Conservation (phyloP, 768 basidiomycete genomes). For the Panaeolus papilionaceus region DNA sequence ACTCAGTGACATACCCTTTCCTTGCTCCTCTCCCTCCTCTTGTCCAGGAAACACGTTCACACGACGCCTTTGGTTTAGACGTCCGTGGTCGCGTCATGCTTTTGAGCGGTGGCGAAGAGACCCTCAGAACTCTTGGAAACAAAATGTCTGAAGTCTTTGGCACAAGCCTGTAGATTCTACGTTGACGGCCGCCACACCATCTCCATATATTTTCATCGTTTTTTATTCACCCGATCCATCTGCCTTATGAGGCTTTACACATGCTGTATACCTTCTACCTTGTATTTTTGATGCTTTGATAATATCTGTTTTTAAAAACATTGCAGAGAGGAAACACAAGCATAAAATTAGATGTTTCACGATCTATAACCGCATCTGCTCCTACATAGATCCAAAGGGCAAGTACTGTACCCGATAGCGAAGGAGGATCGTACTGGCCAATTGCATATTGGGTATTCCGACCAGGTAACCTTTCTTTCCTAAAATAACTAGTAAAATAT, state of each 20-base stretch:
- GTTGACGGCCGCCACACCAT: not conserved
- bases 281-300: slow-evolving; percentile 6
- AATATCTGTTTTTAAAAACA: not conserved
- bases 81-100: slow-evolving; percentile 73
- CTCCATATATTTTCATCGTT: not conserved
- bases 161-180: slow-evolving; percentile 17
- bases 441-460: no score
- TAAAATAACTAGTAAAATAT: no score
- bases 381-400: no score
- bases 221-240: not conserved
- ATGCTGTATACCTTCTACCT: not conserved
- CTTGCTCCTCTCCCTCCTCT: slow-evolving; percentile 55
- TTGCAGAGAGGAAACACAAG: not conserved
- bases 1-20: slow-evolving; percentile 58
- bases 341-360: not conserved
- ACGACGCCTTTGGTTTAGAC: slow-evolving; percentile 77
- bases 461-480: no score
- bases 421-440: no score
- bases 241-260: not conserved
- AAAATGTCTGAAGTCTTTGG: slow-evolving; percentile 31
- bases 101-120: slow-evolving; percentile 40
- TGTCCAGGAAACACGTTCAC: slow-evolving; percentile 49
- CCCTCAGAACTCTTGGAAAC: slow-evolving; percentile 29
- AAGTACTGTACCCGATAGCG: no score
- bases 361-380: no score